Conservation (phyloP, 768 basidiomycete genomes). For the Lentinula sp. region DNA sequence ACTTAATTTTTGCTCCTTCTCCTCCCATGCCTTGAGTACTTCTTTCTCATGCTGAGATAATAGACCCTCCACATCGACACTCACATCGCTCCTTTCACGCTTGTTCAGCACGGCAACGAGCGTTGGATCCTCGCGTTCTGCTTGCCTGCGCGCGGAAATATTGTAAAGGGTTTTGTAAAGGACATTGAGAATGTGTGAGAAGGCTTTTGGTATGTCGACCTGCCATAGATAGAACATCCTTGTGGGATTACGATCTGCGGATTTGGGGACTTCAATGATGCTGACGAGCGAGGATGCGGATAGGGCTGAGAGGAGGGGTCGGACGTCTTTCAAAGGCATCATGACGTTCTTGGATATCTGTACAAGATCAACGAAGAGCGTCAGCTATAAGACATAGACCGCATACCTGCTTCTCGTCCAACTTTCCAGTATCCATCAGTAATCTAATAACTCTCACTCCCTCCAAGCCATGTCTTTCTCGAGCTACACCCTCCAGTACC, state of each 20-base stretch:
- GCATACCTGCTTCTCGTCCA: slow-evolving; percentile 89
- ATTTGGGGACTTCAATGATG: slow-evolving; percentile 90
- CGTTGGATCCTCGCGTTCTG: slow-evolving; percentile 54
- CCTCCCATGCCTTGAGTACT: slow-evolving; percentile 66
- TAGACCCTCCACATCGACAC: slow-evolving; percentile 57
- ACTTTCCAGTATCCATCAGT: slow-evolving; percentile 77
- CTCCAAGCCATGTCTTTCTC: slow-evolving; percentile 78
- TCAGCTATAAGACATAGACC: background rate
- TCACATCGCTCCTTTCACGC: slow-evolving; percentile 78
- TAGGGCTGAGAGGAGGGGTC: slow-evolving; percentile 72
- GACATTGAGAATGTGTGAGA: slow-evolving; percentile 66
- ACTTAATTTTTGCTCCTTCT: slow-evolving; percentile 65
- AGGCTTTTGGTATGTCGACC: slow-evolving; percentile 81
- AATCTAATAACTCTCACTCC: slow-evolving; percentile 80
- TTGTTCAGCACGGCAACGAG: slow-evolving; percentile 76
- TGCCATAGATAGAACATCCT: slow-evolving; percentile 94
- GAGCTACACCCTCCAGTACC: slow-evolving; percentile 70
- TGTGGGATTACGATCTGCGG: slow-evolving; percentile 82
- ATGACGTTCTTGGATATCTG: slow-evolving; percentile 69
- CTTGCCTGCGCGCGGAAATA: slow-evolving; percentile 63
- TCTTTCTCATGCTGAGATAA: slow-evolving; percentile 74
- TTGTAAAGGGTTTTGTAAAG: slow-evolving; percentile 92
- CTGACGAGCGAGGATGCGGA: slow-evolving; percentile 80
- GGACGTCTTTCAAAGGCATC: slow-evolving; percentile 85
- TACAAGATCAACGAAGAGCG: background rate